A percentile compares a stretch with the other conserved stretches of the same genome.
Evolutionary conservation across 805 yeast species (phyloP).

Genomic region (Schwanniomyces sp.): DNA sequence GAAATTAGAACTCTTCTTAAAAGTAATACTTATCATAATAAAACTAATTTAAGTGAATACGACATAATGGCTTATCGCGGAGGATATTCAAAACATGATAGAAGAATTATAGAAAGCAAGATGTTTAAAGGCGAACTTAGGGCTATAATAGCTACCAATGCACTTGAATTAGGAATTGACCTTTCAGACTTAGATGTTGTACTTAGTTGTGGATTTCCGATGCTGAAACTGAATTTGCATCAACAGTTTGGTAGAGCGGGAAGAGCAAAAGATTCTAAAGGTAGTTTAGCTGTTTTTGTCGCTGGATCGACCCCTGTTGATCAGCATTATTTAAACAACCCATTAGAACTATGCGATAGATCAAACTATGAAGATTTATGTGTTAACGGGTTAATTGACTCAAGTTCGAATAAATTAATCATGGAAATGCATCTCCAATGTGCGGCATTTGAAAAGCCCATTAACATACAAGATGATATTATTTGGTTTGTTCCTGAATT

Average conservation of each 20-base stretch:
- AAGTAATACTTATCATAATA: slow-evolving; percentile 19
- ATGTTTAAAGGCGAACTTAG: slow-evolving; percentile 85
- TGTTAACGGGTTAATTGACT: slow-evolving; percentile 34
- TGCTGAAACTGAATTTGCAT: slow-evolving; percentile 80
- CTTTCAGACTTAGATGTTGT: slow-evolving; percentile 92
- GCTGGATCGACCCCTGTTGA: slow-evolving; percentile 85
- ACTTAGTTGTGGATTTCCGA: slow-evolving; percentile 88
- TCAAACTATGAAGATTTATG: slow-evolving; percentile 40
- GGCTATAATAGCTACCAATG: slow-evolving; percentile 93
- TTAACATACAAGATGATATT: slow-evolving; percentile 52
- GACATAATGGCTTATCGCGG: slow-evolving; percentile 93
- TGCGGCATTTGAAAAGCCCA: slow-evolving; percentile 85
- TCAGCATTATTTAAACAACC: slow-evolving; percentile 75
- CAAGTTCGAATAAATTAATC: slow-evolving; percentile 40
- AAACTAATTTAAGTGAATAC: slow-evolving; percentile 40
- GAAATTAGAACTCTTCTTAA: slow-evolving; percentile 63
- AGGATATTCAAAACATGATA: slow-evolving; percentile 84
- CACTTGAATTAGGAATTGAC: slow-evolving; percentile 93
- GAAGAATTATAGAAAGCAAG: slow-evolving; percentile 83
- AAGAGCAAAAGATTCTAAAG: slow-evolving; percentile 64
- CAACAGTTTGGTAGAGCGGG: slow-evolving; percentile 99
- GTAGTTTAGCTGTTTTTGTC: slow-evolving; percentile 81
- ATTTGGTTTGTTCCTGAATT: slow-evolving; percentile 52
- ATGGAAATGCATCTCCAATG: slow-evolving; percentile 88
- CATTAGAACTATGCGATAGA: slow-evolving; percentile 53